Evolutionary conservation across 23 red algal genomes (phyloP).

Genomic region (Cyanidioschyzon merolae): DNA sequence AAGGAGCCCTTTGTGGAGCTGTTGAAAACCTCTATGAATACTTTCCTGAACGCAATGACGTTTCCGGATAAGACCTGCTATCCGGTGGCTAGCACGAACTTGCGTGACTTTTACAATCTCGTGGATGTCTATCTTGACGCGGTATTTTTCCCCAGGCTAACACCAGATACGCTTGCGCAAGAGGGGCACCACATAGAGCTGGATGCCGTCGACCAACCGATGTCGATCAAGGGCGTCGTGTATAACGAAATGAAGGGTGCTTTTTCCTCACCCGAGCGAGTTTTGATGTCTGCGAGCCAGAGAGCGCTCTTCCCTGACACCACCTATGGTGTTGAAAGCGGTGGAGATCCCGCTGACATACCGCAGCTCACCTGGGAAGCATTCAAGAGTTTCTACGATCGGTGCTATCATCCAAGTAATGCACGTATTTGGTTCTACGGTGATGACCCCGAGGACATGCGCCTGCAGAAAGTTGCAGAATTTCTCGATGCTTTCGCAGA

Average conservation of each 20-base stretch:
- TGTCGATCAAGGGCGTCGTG: slow-evolving; percentile 80
- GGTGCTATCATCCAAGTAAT: slow-evolving; percentile 84
- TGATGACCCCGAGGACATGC: slow-evolving; percentile 80
- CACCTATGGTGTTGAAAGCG: slow-evolving; percentile 81
- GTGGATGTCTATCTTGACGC: slow-evolving; percentile 96
- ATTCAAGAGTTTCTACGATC: slow-evolving; percentile 75
- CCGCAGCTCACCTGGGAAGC: slow-evolving; percentile 84
- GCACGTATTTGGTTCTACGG: slow-evolving; percentile 96
- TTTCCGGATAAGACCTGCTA: slow-evolving; percentile 91
- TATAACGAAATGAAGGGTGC: slow-evolving; percentile 98
- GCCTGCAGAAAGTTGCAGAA: slow-evolving; percentile 57
- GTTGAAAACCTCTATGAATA: slow-evolving; percentile 80
- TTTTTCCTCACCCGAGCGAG: slow-evolving; percentile 57
- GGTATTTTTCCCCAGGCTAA: slow-evolving; percentile 81
- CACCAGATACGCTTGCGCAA: slow-evolving; percentile 83
- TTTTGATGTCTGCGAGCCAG: slow-evolving; percentile 51
- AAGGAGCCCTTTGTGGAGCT: slow-evolving; percentile 99
- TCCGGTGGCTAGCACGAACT: slow-evolving; percentile 83
- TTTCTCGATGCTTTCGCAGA: slow-evolving; percentile 54
- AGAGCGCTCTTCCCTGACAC: slow-evolving; percentile 81
- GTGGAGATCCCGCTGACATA: slow-evolving; percentile 83
- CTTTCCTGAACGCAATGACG: slow-evolving; percentile 92
- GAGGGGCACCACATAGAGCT: slow-evolving; percentile 87
- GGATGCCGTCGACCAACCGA: slow-evolving; percentile 7
- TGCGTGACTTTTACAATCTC: slow-evolving; percentile 94